A percentile compares a stretch with the other conserved stretches of the same genome.
Conservation (phyloP, 2,329 filamentous ascomycete species). For the Talaromyces sp. region DNA sequence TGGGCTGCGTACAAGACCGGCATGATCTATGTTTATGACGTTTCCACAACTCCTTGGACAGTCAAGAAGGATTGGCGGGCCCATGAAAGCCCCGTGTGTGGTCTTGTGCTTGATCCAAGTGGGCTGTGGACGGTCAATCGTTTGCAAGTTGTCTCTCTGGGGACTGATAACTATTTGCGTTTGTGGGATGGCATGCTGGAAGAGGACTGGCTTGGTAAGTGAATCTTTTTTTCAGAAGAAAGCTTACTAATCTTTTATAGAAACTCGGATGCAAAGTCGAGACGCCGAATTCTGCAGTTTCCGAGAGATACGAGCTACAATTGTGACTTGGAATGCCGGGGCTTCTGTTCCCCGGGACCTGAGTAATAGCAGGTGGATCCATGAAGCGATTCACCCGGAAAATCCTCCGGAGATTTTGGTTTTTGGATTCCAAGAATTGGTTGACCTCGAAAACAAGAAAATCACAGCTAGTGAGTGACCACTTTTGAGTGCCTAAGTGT, state of each 20-base stretch:
- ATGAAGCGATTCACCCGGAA: slow-evolving; percentile 68
- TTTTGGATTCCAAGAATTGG: slow-evolving; percentile 97
- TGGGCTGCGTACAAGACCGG: slow-evolving; percentile 96
- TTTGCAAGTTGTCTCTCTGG: slow-evolving; percentile 77
- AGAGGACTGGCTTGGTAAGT: slow-evolving; percentile 78
- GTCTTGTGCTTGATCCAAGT: slow-evolving; percentile 69
- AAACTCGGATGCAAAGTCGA: slow-evolving; percentile 75
- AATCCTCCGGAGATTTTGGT: slow-evolving; percentile 81
- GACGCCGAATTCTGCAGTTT: slow-evolving; percentile 83
- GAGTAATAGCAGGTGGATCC: slow-evolving; percentile 73
- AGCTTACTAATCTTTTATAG: slow-evolving; percentile 35
- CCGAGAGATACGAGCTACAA: slow-evolving; percentile 68
- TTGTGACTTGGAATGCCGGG: slow-evolving; percentile 96
- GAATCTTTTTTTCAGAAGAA: neutral
- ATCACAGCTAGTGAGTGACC: slow-evolving; percentile 72
- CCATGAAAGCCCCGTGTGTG: slow-evolving; percentile 75
- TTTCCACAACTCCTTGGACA: slow-evolving; percentile 72
- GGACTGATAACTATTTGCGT: slow-evolving; percentile 76
- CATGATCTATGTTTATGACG: slow-evolving; percentile 89
- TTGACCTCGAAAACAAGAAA: slow-evolving; percentile 95
- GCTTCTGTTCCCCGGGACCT: slow-evolving; percentile 87
- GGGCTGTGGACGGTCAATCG: slow-evolving; percentile 81
- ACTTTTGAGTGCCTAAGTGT: neutral
- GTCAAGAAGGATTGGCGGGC: slow-evolving; percentile 94
- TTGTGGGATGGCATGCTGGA: slow-evolving; percentile 90